Conservation (phyloP, 2,329 filamentous ascomycete genomes). For the Aspergillus vadensis region DNA sequence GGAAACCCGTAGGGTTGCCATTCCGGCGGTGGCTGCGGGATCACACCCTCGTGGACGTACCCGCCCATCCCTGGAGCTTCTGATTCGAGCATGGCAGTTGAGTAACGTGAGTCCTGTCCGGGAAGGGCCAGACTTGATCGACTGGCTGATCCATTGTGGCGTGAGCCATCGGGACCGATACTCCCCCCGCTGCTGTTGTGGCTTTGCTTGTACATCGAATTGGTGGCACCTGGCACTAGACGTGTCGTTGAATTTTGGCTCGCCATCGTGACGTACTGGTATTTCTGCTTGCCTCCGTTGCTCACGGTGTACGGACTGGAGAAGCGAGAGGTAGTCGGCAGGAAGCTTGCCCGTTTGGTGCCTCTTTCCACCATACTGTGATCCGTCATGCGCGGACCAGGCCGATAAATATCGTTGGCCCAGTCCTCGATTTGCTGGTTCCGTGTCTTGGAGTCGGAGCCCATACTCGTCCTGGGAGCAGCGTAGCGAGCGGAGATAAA, state of each 20-base stretch:
- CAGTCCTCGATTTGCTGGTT: constrained; percentile 96
- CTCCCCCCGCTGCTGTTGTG: constrained; percentile 60
- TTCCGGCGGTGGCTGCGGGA: constrained; percentile 92
- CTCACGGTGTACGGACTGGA: constrained; percentile 85
- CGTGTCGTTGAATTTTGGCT: constrained; percentile 78
- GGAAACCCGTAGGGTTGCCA: constrained; percentile 98
- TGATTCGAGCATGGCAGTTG: constrained; percentile 57
- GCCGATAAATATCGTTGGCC: constrained; percentile 95
- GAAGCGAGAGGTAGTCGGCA: constrained; percentile 93
- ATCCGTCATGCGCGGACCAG: constrained; percentile 79
- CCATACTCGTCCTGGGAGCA: constrained; percentile 80
- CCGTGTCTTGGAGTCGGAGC: constrained; percentile 77
- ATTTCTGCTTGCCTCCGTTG: constrained; percentile 55
- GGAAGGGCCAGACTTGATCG: constrained; percentile 59
- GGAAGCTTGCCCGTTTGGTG: constrained; percentile 82
- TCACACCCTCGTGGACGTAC: constrained; percentile 95
- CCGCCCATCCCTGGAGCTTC: constrained; percentile 81
- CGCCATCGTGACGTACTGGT: constrained; percentile 87
- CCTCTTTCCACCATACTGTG: constrained; percentile 68
- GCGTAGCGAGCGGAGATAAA: constrained; percentile 86
- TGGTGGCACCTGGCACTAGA: constrained; percentile 57
- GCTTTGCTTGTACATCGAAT: constrained; percentile 68
- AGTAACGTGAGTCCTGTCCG: constrained; percentile 55
- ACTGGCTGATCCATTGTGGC: constrained; percentile 44
- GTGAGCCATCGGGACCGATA: constrained; percentile 50